These are phyloP conservation scores for Phytophthora fragariaefolia DNA, from an alignment of 352 stramenopile species.

Conservation along the genomic window DNA sequence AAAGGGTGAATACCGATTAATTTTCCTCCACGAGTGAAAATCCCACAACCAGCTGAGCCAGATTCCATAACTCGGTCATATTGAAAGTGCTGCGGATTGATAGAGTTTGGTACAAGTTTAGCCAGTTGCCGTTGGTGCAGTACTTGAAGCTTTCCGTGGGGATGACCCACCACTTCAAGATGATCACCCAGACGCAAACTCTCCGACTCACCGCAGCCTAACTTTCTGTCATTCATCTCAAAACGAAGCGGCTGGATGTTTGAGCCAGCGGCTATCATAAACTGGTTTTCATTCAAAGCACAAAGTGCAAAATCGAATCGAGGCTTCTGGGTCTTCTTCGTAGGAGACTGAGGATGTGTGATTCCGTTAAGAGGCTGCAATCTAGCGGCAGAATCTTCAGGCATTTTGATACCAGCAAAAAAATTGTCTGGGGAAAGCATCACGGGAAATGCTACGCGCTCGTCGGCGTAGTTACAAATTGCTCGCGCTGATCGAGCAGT, in stretches of 20 bases:
- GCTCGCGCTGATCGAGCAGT: constrained; percentile 46
- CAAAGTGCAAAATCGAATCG: constrained; percentile 54
- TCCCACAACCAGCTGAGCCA: constrained; percentile 41
- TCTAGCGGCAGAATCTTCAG: constrained; percentile 10
- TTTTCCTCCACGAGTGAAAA: constrained; percentile 69
- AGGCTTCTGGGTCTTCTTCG: constrained; percentile 14
- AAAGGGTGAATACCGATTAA: constrained; percentile 63
- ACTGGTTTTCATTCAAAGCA: constrained; percentile 62
- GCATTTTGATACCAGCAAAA: constrained; percentile 49
- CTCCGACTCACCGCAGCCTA: constrained; percentile 49
- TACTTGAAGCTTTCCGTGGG: constrained; percentile 62
- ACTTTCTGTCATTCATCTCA: constrained; percentile 64
- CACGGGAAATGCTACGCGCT: constrained; percentile 54
- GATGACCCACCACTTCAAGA: constrained; percentile 67
- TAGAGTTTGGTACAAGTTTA: constrained; percentile 56
- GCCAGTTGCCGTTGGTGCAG: constrained; percentile 45
- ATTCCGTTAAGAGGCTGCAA: constrained; percentile 20
- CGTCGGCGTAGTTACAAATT: constrained; percentile 60
- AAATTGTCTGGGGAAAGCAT: constrained; percentile 56
- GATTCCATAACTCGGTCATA: constrained; percentile 55
- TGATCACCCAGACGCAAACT: constrained; percentile 30
- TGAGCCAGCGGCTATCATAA: constrained; percentile 44
- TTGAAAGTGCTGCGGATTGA: constrained; percentile 56
- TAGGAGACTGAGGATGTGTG: constrained; percentile 12
- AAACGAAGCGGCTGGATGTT: constrained; percentile 58